A percentile compares a stretch with the other conserved stretches of the same genome.
These are phyloP conservation scores for Apophysomyces elegans DNA, from an alignment of 371 early-diverging fungal species.

Conservation along the genomic window DNA sequence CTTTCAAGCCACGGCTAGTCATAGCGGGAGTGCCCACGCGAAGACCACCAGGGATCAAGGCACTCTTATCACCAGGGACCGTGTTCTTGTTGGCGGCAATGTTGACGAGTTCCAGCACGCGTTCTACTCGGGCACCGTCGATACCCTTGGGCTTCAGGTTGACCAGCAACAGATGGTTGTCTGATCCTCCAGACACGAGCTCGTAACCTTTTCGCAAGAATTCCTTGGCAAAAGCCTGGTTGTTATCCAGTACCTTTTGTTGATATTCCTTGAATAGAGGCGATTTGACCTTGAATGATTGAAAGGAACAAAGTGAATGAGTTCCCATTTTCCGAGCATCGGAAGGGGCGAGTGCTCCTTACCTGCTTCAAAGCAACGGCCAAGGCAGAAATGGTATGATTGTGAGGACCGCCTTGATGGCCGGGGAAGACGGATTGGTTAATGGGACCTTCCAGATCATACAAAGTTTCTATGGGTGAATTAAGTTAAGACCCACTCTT, in stretches of 20 bases:
- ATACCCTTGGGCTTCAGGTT: conserved; percentile 84
- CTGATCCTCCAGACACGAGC: conserved; percentile 95
- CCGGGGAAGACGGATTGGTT: conserved; percentile 99
- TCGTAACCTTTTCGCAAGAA: conserved; percentile 77
- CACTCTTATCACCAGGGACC: conserved; percentile 95
- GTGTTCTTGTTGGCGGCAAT: conserved; percentile 99
- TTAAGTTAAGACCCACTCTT: not conserved
- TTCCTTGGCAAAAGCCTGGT: conserved; percentile 83
- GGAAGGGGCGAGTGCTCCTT: not conserved
- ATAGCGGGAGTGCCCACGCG: conserved; percentile 95
- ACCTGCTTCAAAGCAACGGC: conserved; percentile 96
- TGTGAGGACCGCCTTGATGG: conserved; percentile 99
- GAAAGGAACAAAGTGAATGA: conserved; percentile 10
- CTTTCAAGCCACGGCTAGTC: conserved; percentile 94
- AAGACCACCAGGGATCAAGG: conserved; percentile 95
- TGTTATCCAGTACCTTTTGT: conserved; percentile 87
- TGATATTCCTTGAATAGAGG: conserved; percentile 93
- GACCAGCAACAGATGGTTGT: conserved; percentile 91
- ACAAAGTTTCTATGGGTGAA: conserved; percentile 60
- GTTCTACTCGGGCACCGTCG: conserved; percentile 95
- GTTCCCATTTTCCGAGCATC: conserved; percentile 9
- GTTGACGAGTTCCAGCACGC: conserved; percentile 91
- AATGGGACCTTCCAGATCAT: conserved; percentile 92
- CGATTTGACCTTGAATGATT: conserved; percentile 42
- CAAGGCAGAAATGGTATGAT: conserved; percentile 98